A percentile compares a stretch with the other conserved stretches of the same genome.
These are phyloP conservation scores for Nannochloropsis oceanica DNA, from an alignment of 108 stramenopile species.

Conservation along the genomic window DNA sequence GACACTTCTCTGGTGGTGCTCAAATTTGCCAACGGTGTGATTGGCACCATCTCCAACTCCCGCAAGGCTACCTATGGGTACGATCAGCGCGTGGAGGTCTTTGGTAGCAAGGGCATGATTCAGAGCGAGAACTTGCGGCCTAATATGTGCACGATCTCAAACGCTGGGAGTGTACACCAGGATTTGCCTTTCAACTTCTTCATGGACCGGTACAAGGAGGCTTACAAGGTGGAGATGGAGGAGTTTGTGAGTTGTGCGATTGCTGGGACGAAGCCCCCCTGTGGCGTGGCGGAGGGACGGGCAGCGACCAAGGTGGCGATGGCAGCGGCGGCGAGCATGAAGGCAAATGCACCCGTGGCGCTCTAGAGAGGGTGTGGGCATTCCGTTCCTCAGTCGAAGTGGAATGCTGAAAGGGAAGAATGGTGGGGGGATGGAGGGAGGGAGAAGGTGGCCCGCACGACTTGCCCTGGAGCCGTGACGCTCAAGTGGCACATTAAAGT, in stretches of 20 bases:
- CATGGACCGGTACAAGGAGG: slow-evolving; percentile 30
- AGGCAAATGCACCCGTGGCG: not conserved
- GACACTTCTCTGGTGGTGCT: slow-evolving; percentile 20
- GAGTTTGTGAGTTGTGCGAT: slow-evolving; percentile 19
- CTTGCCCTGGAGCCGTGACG: too few species aligned
- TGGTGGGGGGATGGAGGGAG: too few species aligned
- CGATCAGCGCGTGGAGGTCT: slow-evolving; percentile 30
- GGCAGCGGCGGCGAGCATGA: slow-evolving; percentile 29
- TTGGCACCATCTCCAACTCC: slow-evolving; percentile 17
- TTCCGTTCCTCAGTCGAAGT: too few species aligned
- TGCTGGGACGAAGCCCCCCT: slow-evolving; percentile 5
- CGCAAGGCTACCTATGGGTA: slow-evolving; percentile 31
- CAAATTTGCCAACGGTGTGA: slow-evolving; percentile 23
- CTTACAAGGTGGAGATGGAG: slow-evolving; percentile 24
- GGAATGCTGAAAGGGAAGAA: too few species aligned
- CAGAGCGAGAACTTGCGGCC: slow-evolving; percentile 25
- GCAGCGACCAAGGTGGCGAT: slow-evolving; percentile 25
- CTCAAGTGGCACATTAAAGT: too few species aligned
- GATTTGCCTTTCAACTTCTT: slow-evolving; percentile 24
- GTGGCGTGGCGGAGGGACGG: slow-evolving; percentile 23
- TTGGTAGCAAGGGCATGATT: slow-evolving; percentile 32
- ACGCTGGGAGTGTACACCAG: not conserved
- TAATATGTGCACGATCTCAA: slow-evolving; percentile 2
- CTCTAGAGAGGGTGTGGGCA: too few species aligned
- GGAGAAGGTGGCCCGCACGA: too few species aligned